Base-by-base conservation (phyloP, 495 filamentous ascomycete genomes). In the Letharia columbiana region DNA sequence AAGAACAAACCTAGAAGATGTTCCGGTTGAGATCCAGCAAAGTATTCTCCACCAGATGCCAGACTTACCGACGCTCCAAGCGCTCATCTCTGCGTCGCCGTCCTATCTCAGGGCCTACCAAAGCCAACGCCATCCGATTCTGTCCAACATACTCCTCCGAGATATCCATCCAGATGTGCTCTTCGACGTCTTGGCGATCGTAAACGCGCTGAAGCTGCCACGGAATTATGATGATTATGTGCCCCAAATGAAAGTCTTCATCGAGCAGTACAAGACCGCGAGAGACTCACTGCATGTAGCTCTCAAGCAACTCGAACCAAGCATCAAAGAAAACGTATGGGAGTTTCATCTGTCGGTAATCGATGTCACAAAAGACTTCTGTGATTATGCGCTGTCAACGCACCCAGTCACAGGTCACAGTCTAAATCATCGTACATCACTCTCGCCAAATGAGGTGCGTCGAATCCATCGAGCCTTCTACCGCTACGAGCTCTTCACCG, bases 161-260 rank as follows among this genome's bases (percentile, higher is more conserved):
- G 40, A 61, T 45, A 62, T 62, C 13, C n/a, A 62, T 47, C 60
- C 60, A 47, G 40, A 49, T 62, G 41, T 62, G 28, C 60, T 62
- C 31, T 62, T 62, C 60, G 60, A 45, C 23, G 31, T 15, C 13
- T 12, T 47, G 13, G 23, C 60, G 9, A 47, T 47, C 28, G 13
- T 35, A 62, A n/a, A 44, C 28, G 39, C 20, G 23, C 60, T 31
- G 17, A 35, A 44, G 6, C 13, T 47, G 28, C 28, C 60, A 45
- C 41, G 45, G 15, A 33, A 31, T 62, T 31, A 18, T 35, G 23
- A 17, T 28, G 41, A 45, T 35, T 35, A 28, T 33, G 60, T 62
- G 9, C n/a, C 17, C 39, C 18, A 35, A 37, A 2, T 47, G 13
- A 31, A 62, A n/a, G 9, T 1, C 17, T 61, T 61, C 17, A 9